phyloP scores from a whole-genome alignment of 2,329 filamentous ascomycete species.

The Nemania abortiva region DNA sequence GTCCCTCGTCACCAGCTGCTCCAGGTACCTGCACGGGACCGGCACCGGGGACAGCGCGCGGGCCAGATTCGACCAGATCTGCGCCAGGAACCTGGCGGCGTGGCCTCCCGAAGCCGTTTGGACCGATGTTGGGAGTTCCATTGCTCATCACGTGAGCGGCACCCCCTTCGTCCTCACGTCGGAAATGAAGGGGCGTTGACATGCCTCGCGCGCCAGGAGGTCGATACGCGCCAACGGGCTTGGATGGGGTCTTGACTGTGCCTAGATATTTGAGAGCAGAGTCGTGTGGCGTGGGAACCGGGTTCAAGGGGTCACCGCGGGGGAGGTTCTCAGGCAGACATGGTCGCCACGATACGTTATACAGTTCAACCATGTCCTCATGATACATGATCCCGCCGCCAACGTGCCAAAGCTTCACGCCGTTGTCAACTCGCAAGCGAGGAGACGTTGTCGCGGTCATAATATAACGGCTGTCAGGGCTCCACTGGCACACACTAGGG shows the following conservation, averaged over 20 bases:
- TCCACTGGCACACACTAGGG: constrained; percentile 97
- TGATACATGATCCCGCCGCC: constrained; percentile 92
- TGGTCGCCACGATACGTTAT: constrained; percentile 90
- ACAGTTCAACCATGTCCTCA: constrained; percentile 93
- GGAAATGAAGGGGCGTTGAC: constrained; percentile 91
- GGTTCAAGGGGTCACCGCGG: constrained; percentile 76
- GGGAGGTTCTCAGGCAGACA: constrained; percentile 70
- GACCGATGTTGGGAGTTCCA: constrained; percentile 74
- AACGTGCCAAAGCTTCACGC: constrained; percentile 94
- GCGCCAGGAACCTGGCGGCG: constrained; percentile 89
- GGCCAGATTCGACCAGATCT: constrained; percentile 70
- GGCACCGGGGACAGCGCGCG: constrained; percentile 75
- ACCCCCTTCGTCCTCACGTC: constrained; percentile 96
- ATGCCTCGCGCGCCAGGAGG: constrained; percentile 93
- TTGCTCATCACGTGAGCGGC: constrained; percentile 86
- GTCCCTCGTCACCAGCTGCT: constrained; percentile 75
- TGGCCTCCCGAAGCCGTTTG: constrained; percentile 83
- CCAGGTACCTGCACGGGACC: constrained; percentile 72
- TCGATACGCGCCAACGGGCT: constrained; percentile 96
- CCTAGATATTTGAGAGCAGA: constrained; percentile 86
- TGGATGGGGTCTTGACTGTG: constrained; percentile 92
- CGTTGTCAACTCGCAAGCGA: constrained; percentile 94
- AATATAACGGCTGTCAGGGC: constrained; percentile 93
- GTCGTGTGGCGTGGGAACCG: constrained; percentile 81
- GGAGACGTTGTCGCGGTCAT: constrained; percentile 98